Evolutionary conservation across 164 flowering plant species (phyloP), one percentile per base, ranked within the genome.

Genomic region (Akebia trifoliata): DNA sequence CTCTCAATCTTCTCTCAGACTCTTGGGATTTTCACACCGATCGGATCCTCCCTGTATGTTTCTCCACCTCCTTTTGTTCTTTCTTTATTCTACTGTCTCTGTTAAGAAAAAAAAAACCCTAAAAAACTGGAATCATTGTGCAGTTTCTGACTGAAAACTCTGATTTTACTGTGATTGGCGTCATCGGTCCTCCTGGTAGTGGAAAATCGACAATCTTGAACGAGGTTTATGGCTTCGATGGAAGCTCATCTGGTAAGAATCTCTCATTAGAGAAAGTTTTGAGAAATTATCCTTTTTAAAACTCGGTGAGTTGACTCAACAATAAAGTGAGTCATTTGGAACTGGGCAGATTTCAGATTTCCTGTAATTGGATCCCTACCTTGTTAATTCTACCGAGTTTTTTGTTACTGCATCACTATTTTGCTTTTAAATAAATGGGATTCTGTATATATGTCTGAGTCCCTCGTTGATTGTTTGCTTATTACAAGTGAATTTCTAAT

Each of bases 121-220:
- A 11, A 15, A 7, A 17, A 12, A 0, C 54, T 20, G 21, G 18
- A 17, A 31, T 37, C 44, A 15, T 32, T 14, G 38, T 60, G 69
- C 80, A 92, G 98, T 89, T 86, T 64, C 45, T 88, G 74, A 84
- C 91, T 8, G 98, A 92, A 36, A 92, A 92, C 64, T 83, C 87
- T 24, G 98, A 89, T 37, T 92, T 92, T 53, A 85, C 77, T 6
- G 98, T 92, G 60, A 78, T 92, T 37, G 96, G 98, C 3, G 78
- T 89, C 43, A 88, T 92, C 52, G 98, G 96, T 22, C 85, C 91
- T 8, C 78, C 87, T 24, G 93, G 95, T 0, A 85, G 71, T 3
- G 98, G 98, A 30, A 92, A 88, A 57, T 92, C 98, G 3, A 86
- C 91, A 4, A 83, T 92, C 24, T 52, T 92, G 89, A 92, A 92